Conservation (phyloP, 345 rosid species). For the Syzygium aromaticum region DNA sequence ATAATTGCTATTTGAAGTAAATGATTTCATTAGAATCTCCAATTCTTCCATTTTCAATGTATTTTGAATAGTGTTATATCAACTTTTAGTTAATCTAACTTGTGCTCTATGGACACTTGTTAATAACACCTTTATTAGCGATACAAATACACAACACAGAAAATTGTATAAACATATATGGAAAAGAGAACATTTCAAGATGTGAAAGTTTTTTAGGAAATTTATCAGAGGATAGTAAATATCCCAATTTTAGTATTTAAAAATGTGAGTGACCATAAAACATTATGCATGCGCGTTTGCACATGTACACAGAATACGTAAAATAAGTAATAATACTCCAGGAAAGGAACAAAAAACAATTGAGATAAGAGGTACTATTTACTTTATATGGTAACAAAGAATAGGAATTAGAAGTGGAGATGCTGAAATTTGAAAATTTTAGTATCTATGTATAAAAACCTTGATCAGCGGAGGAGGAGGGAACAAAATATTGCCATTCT, state of each 20-base stretch:
- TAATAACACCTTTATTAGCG: neutral
- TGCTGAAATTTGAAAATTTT: neutral
- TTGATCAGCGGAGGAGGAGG: neutral
- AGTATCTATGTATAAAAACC: neutral
- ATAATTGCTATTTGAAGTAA: neutral
- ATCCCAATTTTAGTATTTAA: neutral
- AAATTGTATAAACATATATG: neutral
- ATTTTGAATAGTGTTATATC: neutral
- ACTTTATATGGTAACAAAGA: neutral
- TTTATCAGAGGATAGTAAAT: neutral
- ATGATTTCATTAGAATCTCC: neutral
- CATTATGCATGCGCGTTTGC: neutral
- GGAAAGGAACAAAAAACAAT: no score
- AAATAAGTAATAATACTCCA: neutral
- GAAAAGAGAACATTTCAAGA: neutral
- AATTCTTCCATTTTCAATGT: neutral
- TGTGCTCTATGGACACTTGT: neutral
- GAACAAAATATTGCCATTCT: neutral
- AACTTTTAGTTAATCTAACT: neutral
- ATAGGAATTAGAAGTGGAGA: neutral
- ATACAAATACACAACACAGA: neutral
- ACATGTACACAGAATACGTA: neutral
- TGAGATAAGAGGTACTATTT: neutral
- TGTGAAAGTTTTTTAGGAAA: neutral
- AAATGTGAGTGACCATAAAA: neutral